Base-by-base conservation (phyloP, 768 basidiomycete genomes). In the Psilocybe azurescens region DNA sequence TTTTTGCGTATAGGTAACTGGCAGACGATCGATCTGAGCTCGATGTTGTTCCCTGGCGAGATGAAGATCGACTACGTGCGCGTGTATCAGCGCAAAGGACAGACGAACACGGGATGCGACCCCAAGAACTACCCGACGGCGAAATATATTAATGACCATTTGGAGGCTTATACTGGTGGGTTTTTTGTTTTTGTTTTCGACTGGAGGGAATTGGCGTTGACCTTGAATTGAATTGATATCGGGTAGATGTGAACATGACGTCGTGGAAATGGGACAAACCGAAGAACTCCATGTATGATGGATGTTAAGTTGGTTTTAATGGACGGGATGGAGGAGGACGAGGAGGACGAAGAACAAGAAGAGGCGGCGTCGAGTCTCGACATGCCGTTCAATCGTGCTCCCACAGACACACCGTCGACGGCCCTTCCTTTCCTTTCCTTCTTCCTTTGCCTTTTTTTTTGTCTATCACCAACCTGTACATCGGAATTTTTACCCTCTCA, bases 1-100 rank as follows among this genome's bases (percentile, higher is more conserved):
- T 50, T 57, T 52, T 49, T 52, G 29, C 56, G 36, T 53, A 30
- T 69, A 81, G 86, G 79, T 33, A 87, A 85, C 66, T 94, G 93
- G 86, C 91, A 93, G 63, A 74, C 75, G 3, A 80, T 81, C 62
- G 82, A 89, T 58, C 60, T 81, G 46, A 57, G 77, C 24, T 81
- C 88, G 47, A 80, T 93, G 80, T 72, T 74, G 24, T 92, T 91
- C 81, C 91, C 91, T 0, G 83, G 86, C 0, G 84, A 87, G 66
- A 81, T 93, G 79, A 77, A 83, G 44, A 75, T 94, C 39, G 91
- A 95, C 72, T 94, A 93, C 70, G 87, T 94, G 44, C 83, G 93
- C 28, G 89, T 95, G 18, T 95, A 93, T 72, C 92, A 93, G 74
- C 75, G 86, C 53, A 78, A 82, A 64, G 85, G 83, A 3, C 62